Evolutionary conservation across 202 grass and related monocot genomes (phyloP), one percentile per base, ranked within the genome.

Genomic region (Carex sylvatica): DNA sequence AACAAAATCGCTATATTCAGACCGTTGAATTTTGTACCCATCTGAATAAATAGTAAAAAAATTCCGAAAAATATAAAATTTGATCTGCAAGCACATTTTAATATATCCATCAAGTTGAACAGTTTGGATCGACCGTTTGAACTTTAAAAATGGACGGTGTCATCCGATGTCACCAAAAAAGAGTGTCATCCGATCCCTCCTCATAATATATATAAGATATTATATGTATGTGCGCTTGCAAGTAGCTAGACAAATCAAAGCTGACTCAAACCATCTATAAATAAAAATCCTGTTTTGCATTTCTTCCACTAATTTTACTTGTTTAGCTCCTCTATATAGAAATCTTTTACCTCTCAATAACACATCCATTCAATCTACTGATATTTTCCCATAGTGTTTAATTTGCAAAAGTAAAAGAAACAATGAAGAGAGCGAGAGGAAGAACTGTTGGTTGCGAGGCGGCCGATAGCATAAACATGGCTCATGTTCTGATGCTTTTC

Each of bases 401-500:
- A 33, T 76, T 54, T 55, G 14, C 72, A 76, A 11, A 76, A 76
- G 47, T 51, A 14, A 74, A 15, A 51, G 23, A 36, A 35, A 82
- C 22, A 16, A 31, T 82, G 80, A 82, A 82, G 80, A 82, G 80
- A 82, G 46, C 0, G 4, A 68, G 80, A 70, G 80, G 28, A 53
- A 52, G 14, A 11, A 55, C 16, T 4, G 9, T 15, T 3, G 16
- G 30, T 58, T 77, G 16, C 30, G 53, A 77, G 26, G 3, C 9
- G 3, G 85, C 36, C 36, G 36, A 94, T 30, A 80, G 90, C 80
- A 52, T 73, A 16, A 81, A 90, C 82, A 87, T 89, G 82, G 88
- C 90, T 72, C 73, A 85, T 28, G 80, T 95, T 72, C 74, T 95
- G 63, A 13, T 95, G 56, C 74, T 91, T 78, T 86, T 92, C 88